Conservation (phyloP, 2,329 filamentous ascomycete genomes). For the Phaeosphaeriaceae sp. region DNA sequence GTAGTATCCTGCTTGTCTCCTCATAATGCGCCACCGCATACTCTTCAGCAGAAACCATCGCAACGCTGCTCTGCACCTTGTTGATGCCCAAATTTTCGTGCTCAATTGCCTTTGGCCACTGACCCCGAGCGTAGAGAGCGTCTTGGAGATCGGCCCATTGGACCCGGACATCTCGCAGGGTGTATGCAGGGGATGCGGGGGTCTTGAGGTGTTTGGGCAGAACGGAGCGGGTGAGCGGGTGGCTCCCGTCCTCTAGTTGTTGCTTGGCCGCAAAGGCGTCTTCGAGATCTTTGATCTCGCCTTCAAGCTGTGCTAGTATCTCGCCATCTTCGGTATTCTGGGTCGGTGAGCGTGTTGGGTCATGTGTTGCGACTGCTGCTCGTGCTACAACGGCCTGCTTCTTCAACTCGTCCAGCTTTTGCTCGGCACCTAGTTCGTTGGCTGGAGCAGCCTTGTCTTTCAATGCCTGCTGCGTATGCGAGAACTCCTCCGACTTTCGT, state of each 20-base stretch:
- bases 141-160: conserved; percentile 45
- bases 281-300: conserved; percentile 26
- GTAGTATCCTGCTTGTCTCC: too few relatives aligned
- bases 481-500: conserved; percentile 33
- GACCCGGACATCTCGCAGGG: conserved; percentile 34
- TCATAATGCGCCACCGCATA: conserved; percentile 6
- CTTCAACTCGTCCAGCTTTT: conserved; percentile 21
- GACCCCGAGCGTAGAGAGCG: conserved; percentile 30
- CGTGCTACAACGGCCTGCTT: conserved; percentile 14
- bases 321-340: conserved; percentile 18
- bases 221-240: conserved; percentile 33
- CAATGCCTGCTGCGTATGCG: conserved; percentile 23
- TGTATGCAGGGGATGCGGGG: conserved; percentile 27
- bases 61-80: conserved; percentile 11
- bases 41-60: conserved; percentile 27
- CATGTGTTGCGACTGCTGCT: conserved; percentile 21
- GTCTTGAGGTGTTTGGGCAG: conserved; percentile 28
- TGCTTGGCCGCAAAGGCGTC: conserved; percentile 31
- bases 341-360: conserved; percentile 16
- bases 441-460: conserved; percentile 22
- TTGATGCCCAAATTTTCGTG: conserved; percentile 30
- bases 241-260: conserved; percentile 18
- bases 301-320: conserved; percentile 14
- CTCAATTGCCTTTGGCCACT: conserved; percentile 30
- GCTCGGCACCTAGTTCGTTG: conserved; percentile 27